phyloP scores from a whole-genome alignment of 2,329 filamentous ascomycete genomes.

The Ramularia endophylla region DNA sequence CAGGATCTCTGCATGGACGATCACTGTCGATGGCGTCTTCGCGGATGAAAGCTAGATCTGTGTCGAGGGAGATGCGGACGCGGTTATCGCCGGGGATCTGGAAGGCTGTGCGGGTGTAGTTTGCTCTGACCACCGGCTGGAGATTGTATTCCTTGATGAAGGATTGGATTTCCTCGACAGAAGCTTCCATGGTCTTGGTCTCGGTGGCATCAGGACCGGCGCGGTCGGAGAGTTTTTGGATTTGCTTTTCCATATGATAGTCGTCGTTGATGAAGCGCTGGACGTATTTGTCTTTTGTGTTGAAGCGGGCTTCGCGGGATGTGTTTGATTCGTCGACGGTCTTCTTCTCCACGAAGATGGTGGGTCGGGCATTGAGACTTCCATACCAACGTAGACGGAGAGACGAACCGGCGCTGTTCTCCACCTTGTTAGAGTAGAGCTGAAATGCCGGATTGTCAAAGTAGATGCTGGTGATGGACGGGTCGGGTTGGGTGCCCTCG shows the following conservation, averaged over 20 bases:
- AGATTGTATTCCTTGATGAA: constrained; percentile 74
- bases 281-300: constrained; percentile 91
- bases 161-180: constrained; percentile 69
- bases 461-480: constrained; percentile 90
- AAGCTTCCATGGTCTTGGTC: constrained; percentile 62
- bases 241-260: constrained; percentile 86
- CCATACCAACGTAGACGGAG: constrained; percentile 89
- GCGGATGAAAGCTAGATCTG: constrained; percentile 79
- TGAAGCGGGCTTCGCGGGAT: constrained; percentile 73
- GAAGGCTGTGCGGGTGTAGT: constrained; percentile 91
- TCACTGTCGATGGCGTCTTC: constrained; percentile 69
- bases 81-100: constrained; percentile 91
- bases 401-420: constrained; percentile 70
- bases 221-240: constrained; percentile 76
- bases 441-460: constrained; percentile 85
- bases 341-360: constrained; percentile 87
- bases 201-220: constrained; percentile 62
- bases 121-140: constrained; percentile 80
- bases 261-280: constrained; percentile 78
- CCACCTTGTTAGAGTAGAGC: constrained; percentile 80
- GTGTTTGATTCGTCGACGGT: constrained; percentile 68
- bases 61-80: constrained; percentile 88
- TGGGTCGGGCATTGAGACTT: constrained; percentile 68
- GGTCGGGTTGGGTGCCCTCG: constrained; percentile 71
- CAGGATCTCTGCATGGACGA: constrained; percentile 81